phyloP scores from a whole-genome alignment of 768 basidiomycete species.

The Suillus subaureus region DNA sequence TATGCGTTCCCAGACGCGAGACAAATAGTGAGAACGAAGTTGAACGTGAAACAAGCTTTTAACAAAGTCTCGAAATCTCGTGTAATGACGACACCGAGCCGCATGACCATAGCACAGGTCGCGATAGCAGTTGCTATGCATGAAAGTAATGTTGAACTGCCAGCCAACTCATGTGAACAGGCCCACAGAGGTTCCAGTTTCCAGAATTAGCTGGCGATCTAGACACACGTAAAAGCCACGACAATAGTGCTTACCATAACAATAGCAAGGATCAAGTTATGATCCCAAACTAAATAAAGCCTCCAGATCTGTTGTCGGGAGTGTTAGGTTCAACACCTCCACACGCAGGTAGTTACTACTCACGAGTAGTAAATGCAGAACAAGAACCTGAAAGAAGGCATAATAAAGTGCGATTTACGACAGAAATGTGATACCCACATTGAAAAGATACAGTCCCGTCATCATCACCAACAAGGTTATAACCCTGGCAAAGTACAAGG shows the following conservation, averaged over 20 bases:
- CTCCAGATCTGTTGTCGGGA: constrained; percentile 8
- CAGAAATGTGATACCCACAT: constrained; percentile 1
- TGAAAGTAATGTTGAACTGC: not conserved
- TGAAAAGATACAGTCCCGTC: not conserved
- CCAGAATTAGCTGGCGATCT: constrained; percentile 1
- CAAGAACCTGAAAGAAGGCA: not conserved
- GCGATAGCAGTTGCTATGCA: not conserved
- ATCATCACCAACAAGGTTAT: not conserved
- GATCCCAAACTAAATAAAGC: constrained; percentile 8
- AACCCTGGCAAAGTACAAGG: not conserved
- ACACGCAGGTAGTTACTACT: not conserved
- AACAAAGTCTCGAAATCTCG: not conserved
- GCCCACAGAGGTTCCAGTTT: constrained; percentile 2
- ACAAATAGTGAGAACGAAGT: constrained; percentile 15
- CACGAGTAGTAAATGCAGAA: constrained; percentile 9
- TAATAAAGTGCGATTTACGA: no score
- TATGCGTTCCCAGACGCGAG: constrained; percentile 19
- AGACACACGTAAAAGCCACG: not conserved
- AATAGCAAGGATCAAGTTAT: not conserved
- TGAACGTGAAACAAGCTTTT: constrained; percentile 8
- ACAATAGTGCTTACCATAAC: not conserved
- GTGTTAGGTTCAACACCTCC: not conserved
- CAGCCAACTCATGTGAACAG: not conserved
- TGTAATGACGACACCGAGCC: not conserved
- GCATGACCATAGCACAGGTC: not conserved